Conservation (phyloP, 768 basidiomycete species). For the Exsudoporus frostii region DNA sequence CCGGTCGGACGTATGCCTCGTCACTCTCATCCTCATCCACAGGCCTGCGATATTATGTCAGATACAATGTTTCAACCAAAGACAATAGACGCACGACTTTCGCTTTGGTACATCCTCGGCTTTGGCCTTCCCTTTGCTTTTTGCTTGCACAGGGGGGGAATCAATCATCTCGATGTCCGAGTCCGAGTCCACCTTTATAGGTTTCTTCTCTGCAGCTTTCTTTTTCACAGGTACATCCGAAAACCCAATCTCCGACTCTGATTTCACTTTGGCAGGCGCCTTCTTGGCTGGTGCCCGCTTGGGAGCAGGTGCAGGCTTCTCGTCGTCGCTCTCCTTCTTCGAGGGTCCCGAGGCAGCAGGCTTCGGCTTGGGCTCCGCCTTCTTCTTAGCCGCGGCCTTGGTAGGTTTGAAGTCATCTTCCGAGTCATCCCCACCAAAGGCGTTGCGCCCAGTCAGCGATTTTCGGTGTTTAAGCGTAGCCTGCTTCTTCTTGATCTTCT, state of each 20-base stretch:
- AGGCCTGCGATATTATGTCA: slow-evolving; percentile 20
- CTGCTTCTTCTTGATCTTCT: slow-evolving; percentile 57
- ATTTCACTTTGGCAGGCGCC: slow-evolving; percentile 32
- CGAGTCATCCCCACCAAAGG: slow-evolving; percentile 36
- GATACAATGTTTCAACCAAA: slow-evolving; percentile 2
- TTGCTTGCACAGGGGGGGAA: slow-evolving; percentile 25
- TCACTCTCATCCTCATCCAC: slow-evolving; percentile 38
- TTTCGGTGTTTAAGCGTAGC: slow-evolving; percentile 52
- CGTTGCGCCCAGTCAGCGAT: slow-evolving; percentile 43
- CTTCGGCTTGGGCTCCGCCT: slow-evolving; percentile 28
- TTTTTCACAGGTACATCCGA: slow-evolving; percentile 25
- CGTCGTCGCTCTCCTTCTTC: slow-evolving; percentile 45
- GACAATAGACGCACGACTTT: slow-evolving; percentile 52
- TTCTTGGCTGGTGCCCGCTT: slow-evolving; percentile 35
- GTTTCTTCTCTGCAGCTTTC: slow-evolving; percentile 20
- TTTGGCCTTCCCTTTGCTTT: slow-evolving; percentile 47
- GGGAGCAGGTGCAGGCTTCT: slow-evolving; percentile 23
- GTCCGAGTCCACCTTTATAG: slow-evolving; percentile 35
- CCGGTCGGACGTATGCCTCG: slow-evolving; percentile 43
- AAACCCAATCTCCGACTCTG: slow-evolving; percentile 40
- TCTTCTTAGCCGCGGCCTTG: slow-evolving; percentile 44
- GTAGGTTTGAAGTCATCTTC: slow-evolving; percentile 58
- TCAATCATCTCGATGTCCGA: slow-evolving; percentile 35
- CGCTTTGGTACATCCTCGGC: slow-evolving; percentile 47
- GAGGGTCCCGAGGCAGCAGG: slow-evolving; percentile 37